Evolutionary conservation across 73 alveolate genomes (phyloP).

Genomic region (Paramecium primaurelia): DNA sequence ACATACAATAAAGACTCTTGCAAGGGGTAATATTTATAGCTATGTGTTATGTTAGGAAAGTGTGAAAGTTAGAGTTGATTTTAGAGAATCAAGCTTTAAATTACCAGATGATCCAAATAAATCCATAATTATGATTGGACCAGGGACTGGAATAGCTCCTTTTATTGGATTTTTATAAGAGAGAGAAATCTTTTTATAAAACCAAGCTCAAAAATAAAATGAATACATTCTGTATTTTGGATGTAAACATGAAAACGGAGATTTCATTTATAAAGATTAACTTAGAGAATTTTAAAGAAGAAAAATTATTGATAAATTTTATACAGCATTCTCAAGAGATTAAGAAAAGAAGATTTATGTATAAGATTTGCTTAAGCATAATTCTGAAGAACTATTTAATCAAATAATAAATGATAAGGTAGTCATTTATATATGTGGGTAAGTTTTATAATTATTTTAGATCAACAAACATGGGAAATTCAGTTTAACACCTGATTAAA

Average conservation of each 20-base stretch:
- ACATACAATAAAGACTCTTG: constrained; percentile 41
- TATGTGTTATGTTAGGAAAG: not conserved
- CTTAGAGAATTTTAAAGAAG: constrained; percentile 65
- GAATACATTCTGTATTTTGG: constrained; percentile 86
- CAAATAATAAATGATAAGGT: constrained; percentile 44
- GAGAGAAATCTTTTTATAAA: constrained; percentile 61
- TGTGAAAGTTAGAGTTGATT: constrained; percentile 49
- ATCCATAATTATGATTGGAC: constrained; percentile 90
- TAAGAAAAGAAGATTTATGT: constrained; percentile 80
- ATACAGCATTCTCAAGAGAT: constrained; percentile 89
- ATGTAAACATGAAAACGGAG: constrained; percentile 78
- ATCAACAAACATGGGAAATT: constrained; percentile 72
- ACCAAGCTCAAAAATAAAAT: not conserved
- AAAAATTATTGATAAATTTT: constrained; percentile 69
- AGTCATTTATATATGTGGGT: constrained; percentile 74
- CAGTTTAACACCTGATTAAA: constrained; percentile 54
- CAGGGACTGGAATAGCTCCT: constrained; percentile 97
- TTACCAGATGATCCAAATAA: constrained; percentile 72
- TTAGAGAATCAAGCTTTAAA: constrained; percentile 75
- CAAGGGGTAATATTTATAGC: not conserved
- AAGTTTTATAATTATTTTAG: not conserved
- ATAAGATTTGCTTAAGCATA: constrained; percentile 74
- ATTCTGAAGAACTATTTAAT: constrained; percentile 39
- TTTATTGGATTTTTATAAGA: constrained; percentile 91
- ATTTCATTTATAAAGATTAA: constrained; percentile 84